Conservation (phyloP, 139 green algal species). For the Chlamydomonas eustigma region DNA sequence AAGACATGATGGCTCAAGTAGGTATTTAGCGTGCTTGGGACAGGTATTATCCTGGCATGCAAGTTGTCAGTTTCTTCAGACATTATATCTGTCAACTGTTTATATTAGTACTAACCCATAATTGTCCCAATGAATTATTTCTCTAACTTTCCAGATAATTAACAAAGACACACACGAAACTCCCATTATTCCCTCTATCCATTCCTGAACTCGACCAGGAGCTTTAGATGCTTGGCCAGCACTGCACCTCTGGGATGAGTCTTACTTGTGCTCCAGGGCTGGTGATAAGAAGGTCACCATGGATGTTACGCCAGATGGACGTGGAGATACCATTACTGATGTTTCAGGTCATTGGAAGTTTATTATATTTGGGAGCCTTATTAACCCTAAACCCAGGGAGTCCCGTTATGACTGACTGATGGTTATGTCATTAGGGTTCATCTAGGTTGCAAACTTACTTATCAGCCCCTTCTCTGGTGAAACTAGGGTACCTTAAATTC, state of each 20-base stretch:
- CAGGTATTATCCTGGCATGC: not conserved
- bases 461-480: too few relatives aligned
- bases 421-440: too few relatives aligned
- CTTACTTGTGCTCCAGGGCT: not conserved
- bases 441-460: too few relatives aligned
- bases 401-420: too few relatives aligned
- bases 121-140: too few relatives aligned
- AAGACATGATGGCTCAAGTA: too few relatives aligned
- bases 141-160: too few relatives aligned
- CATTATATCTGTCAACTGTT: not conserved
- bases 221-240: constrained; percentile 17
- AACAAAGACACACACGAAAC: not conserved
- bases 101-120: not conserved
- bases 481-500: too few relatives aligned
- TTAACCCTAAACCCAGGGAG: too few relatives aligned
- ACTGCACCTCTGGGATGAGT: constrained; percentile 15
- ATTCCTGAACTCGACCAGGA: constrained; percentile 2
- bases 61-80: not conserved
- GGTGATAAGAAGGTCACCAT: constrained; percentile 20
- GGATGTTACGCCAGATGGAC: constrained; percentile 45
- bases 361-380: too few relatives aligned
- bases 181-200: not conserved
- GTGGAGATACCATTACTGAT: constrained; percentile 34
- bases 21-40: too few relatives aligned
- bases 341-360: too few relatives aligned